phyloP scores from a whole-genome alignment of 75 land plant species.

The Chamaecyparis obtusa region DNA sequence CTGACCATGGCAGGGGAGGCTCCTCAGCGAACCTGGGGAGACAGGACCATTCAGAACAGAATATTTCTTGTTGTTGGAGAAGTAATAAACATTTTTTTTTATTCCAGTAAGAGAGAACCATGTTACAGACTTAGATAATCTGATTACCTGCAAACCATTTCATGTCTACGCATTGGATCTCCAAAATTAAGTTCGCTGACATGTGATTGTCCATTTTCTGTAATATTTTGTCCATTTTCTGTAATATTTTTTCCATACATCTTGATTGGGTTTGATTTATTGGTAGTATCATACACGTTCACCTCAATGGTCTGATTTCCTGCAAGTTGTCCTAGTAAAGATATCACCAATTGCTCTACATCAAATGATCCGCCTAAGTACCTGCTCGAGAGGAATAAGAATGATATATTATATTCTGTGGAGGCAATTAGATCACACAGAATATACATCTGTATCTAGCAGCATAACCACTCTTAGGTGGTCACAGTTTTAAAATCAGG shows the following conservation, averaged over 20 bases:
- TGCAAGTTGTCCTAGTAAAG: constrained; percentile 73
- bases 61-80: not conserved
- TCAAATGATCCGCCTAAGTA: constrained; percentile 79
- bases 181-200: constrained; percentile 74
- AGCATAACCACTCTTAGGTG: not conserved
- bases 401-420: not conserved
- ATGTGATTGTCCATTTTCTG: constrained; percentile 29
- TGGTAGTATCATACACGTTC: constrained; percentile 77
- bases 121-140: not conserved
- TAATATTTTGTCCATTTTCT: constrained; percentile 43
- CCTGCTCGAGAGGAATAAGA: constrained; percentile 25
- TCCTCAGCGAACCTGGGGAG: constrained; percentile 60
- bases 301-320: constrained; percentile 75
- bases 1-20: constrained; percentile 60
- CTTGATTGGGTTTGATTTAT: constrained; percentile 45
- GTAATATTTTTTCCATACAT: constrained; percentile 69
- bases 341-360: constrained; percentile 74
- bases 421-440: not conserved
- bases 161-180: constrained; percentile 76
- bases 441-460: not conserved
- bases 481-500: not conserved
- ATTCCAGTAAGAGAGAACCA: constrained; percentile 5
- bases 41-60: not conserved
- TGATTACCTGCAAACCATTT: constrained; percentile 82
- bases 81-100: not conserved